phyloP scores from a whole-genome alignment of 2,329 filamentous ascomycete species.

The Akanthomyces lecanii region DNA sequence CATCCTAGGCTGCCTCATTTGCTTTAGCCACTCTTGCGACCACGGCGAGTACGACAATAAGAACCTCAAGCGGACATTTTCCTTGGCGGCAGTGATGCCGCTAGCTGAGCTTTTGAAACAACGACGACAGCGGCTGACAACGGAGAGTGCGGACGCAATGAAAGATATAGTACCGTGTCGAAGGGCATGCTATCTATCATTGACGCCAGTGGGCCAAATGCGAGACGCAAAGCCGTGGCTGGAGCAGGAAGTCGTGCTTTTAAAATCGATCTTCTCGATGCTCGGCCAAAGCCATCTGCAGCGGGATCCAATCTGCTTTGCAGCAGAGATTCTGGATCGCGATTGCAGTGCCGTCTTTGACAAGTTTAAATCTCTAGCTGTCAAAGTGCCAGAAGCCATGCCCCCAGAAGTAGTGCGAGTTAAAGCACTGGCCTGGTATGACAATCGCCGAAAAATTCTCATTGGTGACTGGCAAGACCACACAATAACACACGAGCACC shows the following conservation, averaged over 20 bases:
- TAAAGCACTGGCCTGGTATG: conserved; percentile 51
- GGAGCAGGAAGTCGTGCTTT: conserved; percentile 44
- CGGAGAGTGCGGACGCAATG: not conserved
- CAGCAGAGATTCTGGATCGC: conserved; percentile 46
- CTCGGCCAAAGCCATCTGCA: conserved; percentile 38
- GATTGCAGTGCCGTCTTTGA: conserved; percentile 49
- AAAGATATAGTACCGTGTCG: not conserved
- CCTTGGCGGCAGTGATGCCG: conserved; percentile 28
- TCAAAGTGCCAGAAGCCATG: conserved; percentile 25
- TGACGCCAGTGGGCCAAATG: not conserved
- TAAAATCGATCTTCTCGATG: conserved; percentile 45
- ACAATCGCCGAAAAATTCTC: conserved; percentile 51
- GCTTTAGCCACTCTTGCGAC: conserved; percentile 57
- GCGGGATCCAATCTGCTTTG: conserved; percentile 44
- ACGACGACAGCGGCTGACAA: not conserved
- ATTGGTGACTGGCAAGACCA: conserved; percentile 53
- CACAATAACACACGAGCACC: conserved; percentile 51
- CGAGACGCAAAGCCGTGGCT: conserved; percentile 35
- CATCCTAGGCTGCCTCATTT: conserved; percentile 54
- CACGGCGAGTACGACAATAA: conserved; percentile 56
- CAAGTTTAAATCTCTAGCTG: conserved; percentile 25
- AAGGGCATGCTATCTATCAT: not conserved
- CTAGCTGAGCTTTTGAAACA: conserved; percentile 9
- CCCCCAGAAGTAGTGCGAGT: conserved; percentile 32
- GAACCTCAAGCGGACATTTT: conserved; percentile 50